Evolutionary conservation across 768 basidiomycete species (phyloP).

Genomic region (Galerina sulciceps): DNA sequence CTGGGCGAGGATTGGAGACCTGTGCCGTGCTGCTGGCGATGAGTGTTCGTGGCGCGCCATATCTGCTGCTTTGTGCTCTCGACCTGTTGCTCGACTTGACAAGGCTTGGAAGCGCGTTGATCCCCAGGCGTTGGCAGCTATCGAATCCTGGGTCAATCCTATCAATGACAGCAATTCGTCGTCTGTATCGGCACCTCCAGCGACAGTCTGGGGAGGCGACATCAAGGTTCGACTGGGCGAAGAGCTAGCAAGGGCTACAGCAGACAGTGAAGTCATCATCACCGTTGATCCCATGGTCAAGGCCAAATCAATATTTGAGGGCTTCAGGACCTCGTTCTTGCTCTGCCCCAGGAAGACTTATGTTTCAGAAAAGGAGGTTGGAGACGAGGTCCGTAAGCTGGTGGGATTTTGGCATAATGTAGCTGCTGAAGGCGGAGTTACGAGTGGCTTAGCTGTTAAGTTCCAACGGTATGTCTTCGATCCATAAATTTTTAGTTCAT

Average conservation of each 20-base stretch:
- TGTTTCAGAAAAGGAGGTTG: slow-evolving; percentile 40
- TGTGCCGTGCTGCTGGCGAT: slow-evolving; percentile 73
- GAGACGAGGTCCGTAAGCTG: slow-evolving; percentile 53
- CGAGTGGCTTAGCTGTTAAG: slow-evolving; percentile 51
- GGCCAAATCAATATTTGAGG: slow-evolving; percentile 55
- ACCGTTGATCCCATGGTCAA: slow-evolving; percentile 41
- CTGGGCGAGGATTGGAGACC: slow-evolving; percentile 77
- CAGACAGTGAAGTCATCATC: slow-evolving; percentile 45
- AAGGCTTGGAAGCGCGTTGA: slow-evolving; percentile 85
- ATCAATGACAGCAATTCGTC: slow-evolving; percentile 32
- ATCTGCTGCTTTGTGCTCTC: slow-evolving; percentile 67
- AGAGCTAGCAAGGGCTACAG: slow-evolving; percentile 49
- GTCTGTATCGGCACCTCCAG: slow-evolving; percentile 42
- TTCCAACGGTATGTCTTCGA: slow-evolving; percentile 60
- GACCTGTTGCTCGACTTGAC: slow-evolving; percentile 75
- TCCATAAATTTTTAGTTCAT: background rate
- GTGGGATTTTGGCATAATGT: slow-evolving; percentile 61
- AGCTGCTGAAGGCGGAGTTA: slow-evolving; percentile 41
- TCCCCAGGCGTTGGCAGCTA: slow-evolving; percentile 51
- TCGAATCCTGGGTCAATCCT: slow-evolving; percentile 72
- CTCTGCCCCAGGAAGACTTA: slow-evolving; percentile 50
- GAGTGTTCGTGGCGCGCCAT: slow-evolving; percentile 83
- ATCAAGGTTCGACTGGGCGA: slow-evolving; percentile 48
- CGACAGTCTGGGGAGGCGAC: slow-evolving; percentile 76
- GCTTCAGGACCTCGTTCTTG: slow-evolving; percentile 51